These are phyloP conservation scores for Starmera pachycereana DNA, from an alignment of 805 yeast species.

Conservation along the genomic window DNA sequence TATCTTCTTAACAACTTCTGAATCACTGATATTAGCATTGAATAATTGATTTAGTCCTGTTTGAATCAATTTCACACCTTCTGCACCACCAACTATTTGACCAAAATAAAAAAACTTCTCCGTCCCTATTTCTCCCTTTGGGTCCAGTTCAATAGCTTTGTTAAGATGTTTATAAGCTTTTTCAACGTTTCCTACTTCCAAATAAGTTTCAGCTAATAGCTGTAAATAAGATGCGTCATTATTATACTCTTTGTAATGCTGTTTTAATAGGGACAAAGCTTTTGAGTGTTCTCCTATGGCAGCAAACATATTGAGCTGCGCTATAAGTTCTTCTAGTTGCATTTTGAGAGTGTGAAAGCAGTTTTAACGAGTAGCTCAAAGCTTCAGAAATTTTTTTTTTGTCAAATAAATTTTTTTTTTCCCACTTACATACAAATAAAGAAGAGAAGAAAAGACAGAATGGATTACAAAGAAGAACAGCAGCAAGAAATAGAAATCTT, in stretches of 20 bases:
- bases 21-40: constrained; percentile 17
- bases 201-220: constrained; percentile 61
- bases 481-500: constrained; percentile 82
- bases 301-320: constrained; percentile 6
- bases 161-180: constrained; percentile 57
- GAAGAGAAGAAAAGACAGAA: constrained; percentile 14
- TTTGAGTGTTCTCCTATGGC: not conserved
- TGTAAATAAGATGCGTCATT: constrained; percentile 39
- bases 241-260: constrained; percentile 22
- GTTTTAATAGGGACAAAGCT: constrained; percentile 21
- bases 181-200: constrained; percentile 76
- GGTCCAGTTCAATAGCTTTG: constrained; percentile 59
- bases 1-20: constrained; percentile 37
- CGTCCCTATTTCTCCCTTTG: constrained; percentile 51
- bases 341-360: not conserved
- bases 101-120: constrained; percentile 88
- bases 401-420: constrained; percentile 1
- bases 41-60: constrained; percentile 51
- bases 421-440: not conserved
- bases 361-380: not conserved
- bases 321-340: constrained; percentile 2
- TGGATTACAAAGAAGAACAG: constrained; percentile 82
- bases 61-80: constrained; percentile 54
- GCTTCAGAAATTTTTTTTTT: not conserved
- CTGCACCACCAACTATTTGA: constrained; percentile 76